Conservation (phyloP, 192 early-diverging fungal species). For the Gamsiella multidivaricata region DNA sequence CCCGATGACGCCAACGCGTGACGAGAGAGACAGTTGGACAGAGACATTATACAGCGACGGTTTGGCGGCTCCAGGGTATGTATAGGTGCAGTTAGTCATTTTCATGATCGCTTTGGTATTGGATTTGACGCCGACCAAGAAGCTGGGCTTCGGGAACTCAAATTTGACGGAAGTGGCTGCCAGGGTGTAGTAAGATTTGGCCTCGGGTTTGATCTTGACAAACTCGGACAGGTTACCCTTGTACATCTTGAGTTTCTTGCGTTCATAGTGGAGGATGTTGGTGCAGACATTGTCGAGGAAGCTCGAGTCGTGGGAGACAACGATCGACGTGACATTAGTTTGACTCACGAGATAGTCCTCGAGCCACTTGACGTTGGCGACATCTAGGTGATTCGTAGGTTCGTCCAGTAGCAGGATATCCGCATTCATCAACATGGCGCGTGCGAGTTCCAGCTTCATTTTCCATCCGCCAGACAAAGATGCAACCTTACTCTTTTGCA, state of each 20-base stretch:
- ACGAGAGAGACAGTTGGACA: conserved; percentile 76
- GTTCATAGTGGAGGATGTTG: conserved; percentile 82
- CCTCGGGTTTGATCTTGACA: conserved; percentile 77
- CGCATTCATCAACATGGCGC: conserved; percentile 84
- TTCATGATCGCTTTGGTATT: conserved; percentile 84
- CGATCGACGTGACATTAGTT: conserved; percentile 74
- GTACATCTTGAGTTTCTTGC: conserved; percentile 81
- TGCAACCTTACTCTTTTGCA: conserved; percentile 67
- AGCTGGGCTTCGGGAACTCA: conserved; percentile 80
- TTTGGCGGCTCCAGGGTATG: conserved; percentile 75
- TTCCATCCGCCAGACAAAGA: conserved; percentile 88
- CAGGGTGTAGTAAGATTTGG: conserved; percentile 80
- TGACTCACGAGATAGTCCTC: conserved; percentile 76
- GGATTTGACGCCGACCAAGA: conserved; percentile 82
- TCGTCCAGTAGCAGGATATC: conserved; percentile 94
- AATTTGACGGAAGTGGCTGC: conserved; percentile 77
- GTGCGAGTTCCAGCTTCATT: conserved; percentile 87
- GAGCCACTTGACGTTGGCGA: conserved; percentile 80
- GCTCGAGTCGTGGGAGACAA: conserved; percentile 85
- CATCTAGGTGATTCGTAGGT: conserved; percentile 92
- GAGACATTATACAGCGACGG: conserved; percentile 72
- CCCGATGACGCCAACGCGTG: conserved; percentile 84
- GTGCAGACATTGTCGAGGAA: conserved; percentile 87
- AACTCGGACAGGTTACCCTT: conserved; percentile 84
- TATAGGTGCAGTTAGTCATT: conserved; percentile 78